A percentile compares a stretch with the other conserved stretches of the same genome.
These are phyloP conservation scores for Chytriomyces hyalinus DNA, from an alignment of 192 early-diverging fungal species.

Conservation along the genomic window DNA sequence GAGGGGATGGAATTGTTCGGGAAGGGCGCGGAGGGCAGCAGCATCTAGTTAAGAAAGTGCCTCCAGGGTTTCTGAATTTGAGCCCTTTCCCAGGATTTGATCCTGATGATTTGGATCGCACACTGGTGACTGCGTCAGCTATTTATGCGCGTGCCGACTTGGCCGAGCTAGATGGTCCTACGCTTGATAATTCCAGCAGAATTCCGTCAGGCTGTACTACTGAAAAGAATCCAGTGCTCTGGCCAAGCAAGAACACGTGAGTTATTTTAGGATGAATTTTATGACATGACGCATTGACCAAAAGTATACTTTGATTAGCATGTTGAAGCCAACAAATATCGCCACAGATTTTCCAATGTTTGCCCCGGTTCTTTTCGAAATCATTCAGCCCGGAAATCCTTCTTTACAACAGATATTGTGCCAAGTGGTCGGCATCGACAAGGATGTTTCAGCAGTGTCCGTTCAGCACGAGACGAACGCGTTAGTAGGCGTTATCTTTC, in stretches of 20 bases:
- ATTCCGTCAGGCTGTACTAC: conserved; percentile 51
- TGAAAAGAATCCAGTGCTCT: conserved; percentile 59
- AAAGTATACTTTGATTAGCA: conserved; percentile 29
- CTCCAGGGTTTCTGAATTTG: conserved; percentile 50
- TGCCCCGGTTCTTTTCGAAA: conserved; percentile 62
- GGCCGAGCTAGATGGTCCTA: conserved; percentile 3
- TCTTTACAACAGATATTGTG: conserved; percentile 53
- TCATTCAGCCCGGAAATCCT: conserved; percentile 57
- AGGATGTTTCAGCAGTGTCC: conserved; percentile 55
- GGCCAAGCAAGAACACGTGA: conserved; percentile 56
- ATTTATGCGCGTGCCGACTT: conserved; percentile 46
- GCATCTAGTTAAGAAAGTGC: conserved; percentile 25
- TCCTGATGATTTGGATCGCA: conserved; percentile 51
- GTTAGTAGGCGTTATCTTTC: conserved; percentile 18
- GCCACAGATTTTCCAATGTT: conserved; percentile 58
- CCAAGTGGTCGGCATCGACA: conserved; percentile 56
- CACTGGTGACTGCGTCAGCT: conserved; percentile 38
- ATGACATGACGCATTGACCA: neutral
- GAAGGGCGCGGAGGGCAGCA: neutral
- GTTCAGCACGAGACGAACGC: conserved; percentile 51
- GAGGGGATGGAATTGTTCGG: conserved; percentile 17
- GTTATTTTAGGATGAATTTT: conserved; percentile 20
- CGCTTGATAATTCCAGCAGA: conserved; percentile 17
- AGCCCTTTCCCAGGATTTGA: conserved; percentile 62
- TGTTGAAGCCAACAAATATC: conserved; percentile 37